A percentile compares a stretch with the other conserved stretches of the same genome.
phyloP scores from a whole-genome alignment of 176 grass and related monocot species.

The Otatea glauca region DNA sequence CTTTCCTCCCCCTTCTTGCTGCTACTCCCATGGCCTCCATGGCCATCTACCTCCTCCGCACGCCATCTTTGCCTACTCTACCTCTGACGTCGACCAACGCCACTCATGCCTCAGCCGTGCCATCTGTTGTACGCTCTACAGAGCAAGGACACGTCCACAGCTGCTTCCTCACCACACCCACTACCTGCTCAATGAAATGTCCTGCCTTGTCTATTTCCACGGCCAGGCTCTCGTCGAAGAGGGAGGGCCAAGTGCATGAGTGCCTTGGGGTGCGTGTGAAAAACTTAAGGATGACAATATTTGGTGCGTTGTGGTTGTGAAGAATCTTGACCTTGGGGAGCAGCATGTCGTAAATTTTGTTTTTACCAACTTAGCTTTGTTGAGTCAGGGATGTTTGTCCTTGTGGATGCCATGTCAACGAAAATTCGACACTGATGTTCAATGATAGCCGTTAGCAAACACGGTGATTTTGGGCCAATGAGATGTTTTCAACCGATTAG shows the following conservation, averaged over 20 bases:
- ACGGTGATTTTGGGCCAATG: no score
- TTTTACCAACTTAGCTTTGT: no score
- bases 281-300: conserved; percentile 40
- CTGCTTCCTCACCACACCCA: no score
- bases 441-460: no score
- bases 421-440: not conserved
- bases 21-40: no score
- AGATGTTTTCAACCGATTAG: no score
- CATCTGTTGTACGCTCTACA: not conserved
- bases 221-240: conserved; percentile 32
- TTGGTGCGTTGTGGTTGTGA: conserved; percentile 35
- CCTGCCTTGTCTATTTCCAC: not conserved
- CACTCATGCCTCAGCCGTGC: no score
- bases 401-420: not conserved
- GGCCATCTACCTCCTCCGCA: no score
- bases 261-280: conserved; percentile 34
- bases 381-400: not conserved
- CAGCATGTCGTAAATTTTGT: conserved; percentile 16
- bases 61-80: no score
- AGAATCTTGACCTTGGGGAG: conserved; percentile 57
- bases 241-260: not conserved
- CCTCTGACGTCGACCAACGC: no score
- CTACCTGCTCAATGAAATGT: no score
- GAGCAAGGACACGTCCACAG: not conserved
- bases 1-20: no score